Base-by-base conservation (phyloP, 2,329 filamentous ascomycete genomes). In the Coniochaeta sp. region DNA sequence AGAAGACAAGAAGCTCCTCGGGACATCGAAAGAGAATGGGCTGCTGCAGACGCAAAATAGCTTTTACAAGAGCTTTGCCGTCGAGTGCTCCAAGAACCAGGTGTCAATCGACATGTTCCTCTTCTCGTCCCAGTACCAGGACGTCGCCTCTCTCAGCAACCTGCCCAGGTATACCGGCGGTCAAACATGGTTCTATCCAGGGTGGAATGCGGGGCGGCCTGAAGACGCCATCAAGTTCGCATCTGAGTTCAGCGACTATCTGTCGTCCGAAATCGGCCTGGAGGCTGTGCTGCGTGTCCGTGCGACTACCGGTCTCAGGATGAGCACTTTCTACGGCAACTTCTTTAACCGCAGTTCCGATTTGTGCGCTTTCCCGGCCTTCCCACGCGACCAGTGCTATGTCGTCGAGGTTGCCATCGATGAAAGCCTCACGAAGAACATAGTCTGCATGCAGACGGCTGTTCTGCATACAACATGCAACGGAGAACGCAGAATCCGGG, bases 321-420 rank as follows among this genome's bases (percentile, higher is more conserved):
- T 97, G 88, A 96, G 86, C 73, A 91, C 92, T 2, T 99, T 99
- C 72, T 99, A 97, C 69, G 94, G 94, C 60, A 99, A 99, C 74
- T 99, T 99, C 72, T 99, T 99, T 79, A 99, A 97, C 75, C 83
- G 94, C 60, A 96, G 90, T 66, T 96, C 91, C 14, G 94, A 99
- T 72, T 82, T 99, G 28, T 97, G 94, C 67, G 94, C 94, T 12
- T 99, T 99, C 78, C 94, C 94, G 1, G 91, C 94, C 0, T 97
- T 99, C 76, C 94, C 94, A 28, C 86, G 94, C 65, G 94, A 99
- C 63, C 94, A 99, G 69, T 91, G 89, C 57, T 97, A 97, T 65
- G 94, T 97, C 40, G 92, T 99, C 18, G 94, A 99, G 70, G 95
- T 99, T 51, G 91, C 94, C 13, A 97, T 99, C 58, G 94, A 99